These are phyloP conservation scores for Dactylonectria macrodidyma DNA, from an alignment of 2,329 filamentous ascomycete genomes.

Conservation along the genomic window DNA sequence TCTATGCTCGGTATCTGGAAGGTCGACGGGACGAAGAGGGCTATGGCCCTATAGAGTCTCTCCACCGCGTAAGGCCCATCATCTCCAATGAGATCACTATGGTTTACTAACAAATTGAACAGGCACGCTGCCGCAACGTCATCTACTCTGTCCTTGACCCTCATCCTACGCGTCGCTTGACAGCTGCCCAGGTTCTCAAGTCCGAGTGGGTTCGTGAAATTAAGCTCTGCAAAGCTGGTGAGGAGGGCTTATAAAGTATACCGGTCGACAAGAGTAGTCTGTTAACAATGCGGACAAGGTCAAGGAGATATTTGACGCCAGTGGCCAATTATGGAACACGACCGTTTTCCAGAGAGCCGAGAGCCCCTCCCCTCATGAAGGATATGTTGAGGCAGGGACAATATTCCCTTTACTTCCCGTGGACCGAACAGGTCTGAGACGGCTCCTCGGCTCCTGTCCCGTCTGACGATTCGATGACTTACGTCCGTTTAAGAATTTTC, in stretches of 20 bases:
- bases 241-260: constrained; percentile 84
- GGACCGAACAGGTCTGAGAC: constrained; percentile 36
- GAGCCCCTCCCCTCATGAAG: constrained; percentile 9
- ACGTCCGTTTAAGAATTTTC: constrained; percentile 36
- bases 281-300: not conserved
- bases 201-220: constrained; percentile 99
- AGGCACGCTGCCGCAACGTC: constrained; percentile 98
- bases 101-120: constrained; percentile 32
- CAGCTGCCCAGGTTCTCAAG: constrained; percentile 95
- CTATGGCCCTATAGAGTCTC: constrained; percentile 94
- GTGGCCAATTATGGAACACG: constrained; percentile 1
- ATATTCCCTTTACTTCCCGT: constrained; percentile 27
- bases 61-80: constrained; percentile 84
- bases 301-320: not conserved
- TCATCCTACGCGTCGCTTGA: constrained; percentile 92
- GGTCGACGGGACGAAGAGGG: constrained; percentile 95
- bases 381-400: constrained; percentile 30
- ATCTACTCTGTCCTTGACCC: constrained; percentile 99
- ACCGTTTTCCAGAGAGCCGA: constrained; percentile 12
- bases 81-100: not conserved
- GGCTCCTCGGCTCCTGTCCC: constrained; percentile 27
- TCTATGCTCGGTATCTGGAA: constrained; percentile 94
- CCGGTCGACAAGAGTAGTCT: not conserved
- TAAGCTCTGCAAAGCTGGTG: constrained; percentile 95
- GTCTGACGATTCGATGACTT: constrained; percentile 46